Evolutionary conservation across 164 flowering plant species (phyloP).

Genomic region (Magnolia changhungtana): DNA sequence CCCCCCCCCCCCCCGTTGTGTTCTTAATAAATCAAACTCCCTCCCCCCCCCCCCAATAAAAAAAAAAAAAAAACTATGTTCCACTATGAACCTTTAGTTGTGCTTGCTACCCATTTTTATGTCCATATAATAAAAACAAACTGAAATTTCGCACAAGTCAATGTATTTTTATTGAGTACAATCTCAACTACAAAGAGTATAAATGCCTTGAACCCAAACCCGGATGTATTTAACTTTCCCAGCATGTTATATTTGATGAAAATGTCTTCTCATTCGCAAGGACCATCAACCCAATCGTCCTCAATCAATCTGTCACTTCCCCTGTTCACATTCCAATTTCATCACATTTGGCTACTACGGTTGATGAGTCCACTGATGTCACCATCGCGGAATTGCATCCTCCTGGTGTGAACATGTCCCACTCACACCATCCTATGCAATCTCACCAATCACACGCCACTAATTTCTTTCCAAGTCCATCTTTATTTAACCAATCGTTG

Average conservation of each 20-base stretch:
- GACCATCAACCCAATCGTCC: neutral
- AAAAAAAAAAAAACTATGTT: neutral
- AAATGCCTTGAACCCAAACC: neutral
- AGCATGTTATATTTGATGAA: neutral
- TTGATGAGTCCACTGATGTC: neutral
- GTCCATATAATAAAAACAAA: neutral
- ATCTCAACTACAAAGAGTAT: neutral
- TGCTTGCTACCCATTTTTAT: neutral
- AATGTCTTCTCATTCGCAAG: neutral
- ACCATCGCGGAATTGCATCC: neutral
- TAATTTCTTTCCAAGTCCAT: neutral
- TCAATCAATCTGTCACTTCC: neutral
- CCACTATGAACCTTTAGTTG: neutral
- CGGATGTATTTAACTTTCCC: neutral
- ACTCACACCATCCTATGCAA: neutral
- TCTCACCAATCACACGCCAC: neutral
- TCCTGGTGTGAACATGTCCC: neutral
- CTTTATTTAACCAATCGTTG: too few species aligned
- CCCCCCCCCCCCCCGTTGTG: too few species aligned
- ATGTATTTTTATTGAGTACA: neutral
- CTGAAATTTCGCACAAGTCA: neutral
- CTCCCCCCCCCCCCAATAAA: too few species aligned
- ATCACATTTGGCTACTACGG: neutral
- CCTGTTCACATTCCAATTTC: neutral
- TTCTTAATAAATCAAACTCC: too few species aligned